Conservation (phyloP, 1,284 basidiomycete species). For the Wolfiporia cocos region DNA sequence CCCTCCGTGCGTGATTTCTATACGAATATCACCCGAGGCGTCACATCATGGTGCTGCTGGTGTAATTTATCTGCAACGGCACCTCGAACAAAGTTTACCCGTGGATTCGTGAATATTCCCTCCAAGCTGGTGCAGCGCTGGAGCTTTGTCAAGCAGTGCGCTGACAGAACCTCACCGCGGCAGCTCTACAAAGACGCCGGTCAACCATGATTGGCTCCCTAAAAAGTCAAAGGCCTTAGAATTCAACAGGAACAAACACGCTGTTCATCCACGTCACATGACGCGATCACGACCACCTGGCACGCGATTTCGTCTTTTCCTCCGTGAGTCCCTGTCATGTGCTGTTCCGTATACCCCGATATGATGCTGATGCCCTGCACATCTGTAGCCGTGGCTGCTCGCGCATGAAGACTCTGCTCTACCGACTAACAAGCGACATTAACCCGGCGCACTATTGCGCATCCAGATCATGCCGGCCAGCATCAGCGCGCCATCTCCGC, state of each 20-base stretch:
- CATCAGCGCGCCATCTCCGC: background rate
- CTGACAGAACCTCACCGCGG: too few species aligned
- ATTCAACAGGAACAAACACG: conserved; percentile 22
- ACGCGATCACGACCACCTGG: background rate
- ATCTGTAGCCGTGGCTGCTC: background rate
- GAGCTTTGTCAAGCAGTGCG: too few species aligned
- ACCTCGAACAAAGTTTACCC: background rate
- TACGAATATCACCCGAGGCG: too few species aligned
- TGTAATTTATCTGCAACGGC: background rate
- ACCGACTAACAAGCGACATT: background rate
- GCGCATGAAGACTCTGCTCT: background rate
- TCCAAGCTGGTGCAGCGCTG: background rate
- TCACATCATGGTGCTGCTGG: too few species aligned
- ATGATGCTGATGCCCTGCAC: background rate
- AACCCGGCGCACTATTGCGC: background rate
- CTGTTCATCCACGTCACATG: conserved; percentile 1
- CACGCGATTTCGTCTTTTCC: background rate
- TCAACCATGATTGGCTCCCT: background rate
- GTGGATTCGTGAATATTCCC: background rate
- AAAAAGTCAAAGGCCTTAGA: conserved; percentile 11
- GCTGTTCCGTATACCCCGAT: background rate
- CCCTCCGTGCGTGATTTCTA: too few species aligned
- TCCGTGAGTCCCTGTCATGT: background rate
- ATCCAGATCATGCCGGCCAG: background rate
- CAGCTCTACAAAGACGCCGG: background rate